phyloP scores from a whole-genome alignment of 177 flowering plant genomes.

The Vitis hybrid region DNA sequence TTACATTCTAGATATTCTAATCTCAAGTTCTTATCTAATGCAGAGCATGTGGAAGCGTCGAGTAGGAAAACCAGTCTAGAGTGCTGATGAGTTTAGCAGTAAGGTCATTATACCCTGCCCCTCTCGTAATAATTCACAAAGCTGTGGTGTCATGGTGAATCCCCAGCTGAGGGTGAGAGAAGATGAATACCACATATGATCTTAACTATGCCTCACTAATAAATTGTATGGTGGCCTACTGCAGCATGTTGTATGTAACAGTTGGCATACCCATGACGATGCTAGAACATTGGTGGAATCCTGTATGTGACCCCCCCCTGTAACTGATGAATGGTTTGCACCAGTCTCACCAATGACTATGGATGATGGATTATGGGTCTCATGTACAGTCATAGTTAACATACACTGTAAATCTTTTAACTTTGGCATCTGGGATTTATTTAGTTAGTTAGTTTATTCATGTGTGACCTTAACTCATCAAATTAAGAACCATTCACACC shows the following conservation, averaged over 20 bases:
- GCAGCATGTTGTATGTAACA: conserved; percentile 16
- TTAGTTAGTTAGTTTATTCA: background rate
- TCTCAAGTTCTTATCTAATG: conserved; percentile 4
- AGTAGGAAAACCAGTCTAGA: conserved; percentile 24
- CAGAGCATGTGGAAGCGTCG: conserved; percentile 44
- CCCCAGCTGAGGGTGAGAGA: background rate
- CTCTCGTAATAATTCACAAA: background rate
- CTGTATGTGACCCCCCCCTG: too few relatives aligned
- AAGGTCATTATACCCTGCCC: background rate
- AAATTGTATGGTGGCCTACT: background rate
- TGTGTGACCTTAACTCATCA: background rate
- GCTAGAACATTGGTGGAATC: too few relatives aligned
- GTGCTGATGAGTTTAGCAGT: background rate
- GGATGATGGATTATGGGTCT: too few relatives aligned
- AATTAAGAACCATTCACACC: background rate
- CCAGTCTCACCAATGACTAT: too few relatives aligned
- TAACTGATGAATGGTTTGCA: too few relatives aligned
- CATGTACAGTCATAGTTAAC: too few relatives aligned
- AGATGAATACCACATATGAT: conserved; percentile 4
- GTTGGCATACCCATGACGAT: background rate
- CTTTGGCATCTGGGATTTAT: too few relatives aligned
- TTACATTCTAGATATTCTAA: background rate
- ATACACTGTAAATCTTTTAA: too few relatives aligned
- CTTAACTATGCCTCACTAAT: conserved; percentile 3
- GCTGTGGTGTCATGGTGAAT: background rate